A percentile compares a stretch with the other conserved stretches of the same genome.
phyloP scores from a whole-genome alignment of 164 flowering plant genomes.

The Aristolochia fimbriata region DNA sequence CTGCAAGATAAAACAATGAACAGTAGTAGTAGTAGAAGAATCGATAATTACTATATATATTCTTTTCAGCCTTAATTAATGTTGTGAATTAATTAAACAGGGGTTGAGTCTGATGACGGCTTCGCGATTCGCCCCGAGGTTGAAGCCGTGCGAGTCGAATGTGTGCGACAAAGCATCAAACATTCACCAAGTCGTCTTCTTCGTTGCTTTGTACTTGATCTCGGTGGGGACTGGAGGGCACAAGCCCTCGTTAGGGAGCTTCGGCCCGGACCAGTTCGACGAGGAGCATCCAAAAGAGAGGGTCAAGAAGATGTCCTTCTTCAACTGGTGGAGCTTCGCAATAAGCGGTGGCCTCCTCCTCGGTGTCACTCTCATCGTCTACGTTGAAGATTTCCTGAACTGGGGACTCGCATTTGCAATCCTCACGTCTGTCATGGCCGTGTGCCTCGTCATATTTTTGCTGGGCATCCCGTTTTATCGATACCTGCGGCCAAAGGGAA shows the following conservation, averaged over 20 bases:
- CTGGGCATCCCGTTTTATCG: constrained; percentile 60
- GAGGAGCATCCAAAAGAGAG: constrained; percentile 61
- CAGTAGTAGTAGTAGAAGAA: constrained; percentile 66
- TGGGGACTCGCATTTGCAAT: constrained; percentile 75
- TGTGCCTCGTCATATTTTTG: constrained; percentile 34
- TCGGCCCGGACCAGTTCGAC: constrained; percentile 93
- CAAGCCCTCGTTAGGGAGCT: too few relatives aligned
- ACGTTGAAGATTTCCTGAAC: constrained; percentile 58
- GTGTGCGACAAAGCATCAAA: constrained; percentile 33
- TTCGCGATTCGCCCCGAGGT: constrained; percentile 36
- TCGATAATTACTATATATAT: too few relatives aligned
- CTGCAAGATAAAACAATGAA: too few relatives aligned
- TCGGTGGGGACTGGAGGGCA: too few relatives aligned
- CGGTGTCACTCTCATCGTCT: constrained; percentile 71
- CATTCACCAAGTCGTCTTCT: constrained; percentile 47
- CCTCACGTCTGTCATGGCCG: constrained; percentile 64
- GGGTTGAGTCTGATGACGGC: too few relatives aligned
- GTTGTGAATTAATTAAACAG: too few relatives aligned
- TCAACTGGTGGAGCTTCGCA: too few relatives aligned
- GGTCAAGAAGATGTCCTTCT: constrained; percentile 72
- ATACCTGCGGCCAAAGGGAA: constrained; percentile 44
- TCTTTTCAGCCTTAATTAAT: too few relatives aligned
- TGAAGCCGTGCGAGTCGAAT: constrained; percentile 39
- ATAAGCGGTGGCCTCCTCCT: constrained; percentile 59
- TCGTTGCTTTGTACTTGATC: too few relatives aligned